phyloP scores from a whole-genome alignment of 108 stramenopile species.

The Cyclotella distinguenda region DNA sequence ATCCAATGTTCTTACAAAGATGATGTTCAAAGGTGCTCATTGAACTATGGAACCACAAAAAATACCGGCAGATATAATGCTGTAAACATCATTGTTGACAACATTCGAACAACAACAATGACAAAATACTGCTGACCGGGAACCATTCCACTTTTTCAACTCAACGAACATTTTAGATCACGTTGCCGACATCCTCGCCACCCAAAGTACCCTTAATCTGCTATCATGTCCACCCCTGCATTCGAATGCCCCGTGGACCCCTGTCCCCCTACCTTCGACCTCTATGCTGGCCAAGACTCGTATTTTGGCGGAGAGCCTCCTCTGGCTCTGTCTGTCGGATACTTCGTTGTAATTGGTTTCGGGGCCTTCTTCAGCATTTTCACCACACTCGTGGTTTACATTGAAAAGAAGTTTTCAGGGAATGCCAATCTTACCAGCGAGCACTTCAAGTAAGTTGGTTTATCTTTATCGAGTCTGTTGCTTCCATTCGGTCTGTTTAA shows the following conservation, averaged over 20 bases:
- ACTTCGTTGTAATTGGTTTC: conserved; percentile 80
- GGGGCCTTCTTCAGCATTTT: conserved; percentile 81
- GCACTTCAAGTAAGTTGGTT: conserved; percentile 81
- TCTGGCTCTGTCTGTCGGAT: conserved; percentile 60
- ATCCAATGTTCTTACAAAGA: too few species aligned
- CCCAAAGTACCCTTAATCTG: background rate
- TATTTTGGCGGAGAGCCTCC: conserved; percentile 81
- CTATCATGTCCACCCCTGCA: background rate
- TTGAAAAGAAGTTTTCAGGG: conserved; percentile 65
- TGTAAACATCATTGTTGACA: too few species aligned
- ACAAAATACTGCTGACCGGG: too few species aligned
- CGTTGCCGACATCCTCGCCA: background rate
- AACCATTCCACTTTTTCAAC: too few species aligned
- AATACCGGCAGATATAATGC: too few species aligned
- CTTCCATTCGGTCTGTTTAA: background rate
- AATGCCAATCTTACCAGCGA: conserved; percentile 73
- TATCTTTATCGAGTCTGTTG: too few species aligned
- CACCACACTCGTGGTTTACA: conserved; percentile 74
- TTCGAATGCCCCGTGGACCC: conserved; percentile 6
- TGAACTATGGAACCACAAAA: too few species aligned
- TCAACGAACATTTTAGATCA: too few species aligned
- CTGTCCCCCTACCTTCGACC: conserved; percentile 12
- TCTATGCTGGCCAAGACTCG: conserved; percentile 41
- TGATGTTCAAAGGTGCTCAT: too few species aligned
- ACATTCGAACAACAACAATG: too few species aligned